Evolutionary conservation across 257 asterid genomes (phyloP).

Genomic region (Thymus mandschuricus): DNA sequence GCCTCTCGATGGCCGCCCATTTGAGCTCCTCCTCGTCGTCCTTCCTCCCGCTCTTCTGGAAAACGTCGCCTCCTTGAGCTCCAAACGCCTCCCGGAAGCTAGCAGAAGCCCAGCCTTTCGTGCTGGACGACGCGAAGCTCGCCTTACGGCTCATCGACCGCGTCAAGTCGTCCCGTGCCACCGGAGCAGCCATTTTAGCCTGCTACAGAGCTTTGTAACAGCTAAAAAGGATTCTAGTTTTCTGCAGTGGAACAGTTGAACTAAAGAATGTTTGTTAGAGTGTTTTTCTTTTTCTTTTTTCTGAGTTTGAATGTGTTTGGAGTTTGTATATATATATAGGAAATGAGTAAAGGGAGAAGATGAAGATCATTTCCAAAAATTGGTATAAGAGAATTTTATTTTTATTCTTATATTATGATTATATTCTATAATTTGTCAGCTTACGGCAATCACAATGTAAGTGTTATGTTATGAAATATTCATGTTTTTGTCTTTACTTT

Average conservation of each 20-base stretch:
- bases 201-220: slow-evolving; percentile 33
- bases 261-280: background rate
- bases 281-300: background rate
- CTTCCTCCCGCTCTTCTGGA: slow-evolving; percentile 59
- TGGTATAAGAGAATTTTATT: slow-evolving; percentile 34
- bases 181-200: slow-evolving; percentile 56
- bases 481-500: slow-evolving; percentile 36
- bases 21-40: slow-evolving; percentile 77
- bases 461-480: slow-evolving; percentile 16
- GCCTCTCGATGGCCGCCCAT: slow-evolving; percentile 91
- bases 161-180: slow-evolving; percentile 58
- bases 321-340: slow-evolving; percentile 33
- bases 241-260: background rate
- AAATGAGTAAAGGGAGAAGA: slow-evolving; percentile 24
- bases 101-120: slow-evolving; percentile 68
- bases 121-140: slow-evolving; percentile 63
- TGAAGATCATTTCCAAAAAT: slow-evolving; percentile 31
- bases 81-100: slow-evolving; percentile 64
- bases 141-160: slow-evolving; percentile 61
- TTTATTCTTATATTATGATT: background rate
- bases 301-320: slow-evolving; percentile 21
- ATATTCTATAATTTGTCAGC: slow-evolving; percentile 42
- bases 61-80: slow-evolving; percentile 66
- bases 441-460: slow-evolving; percentile 34
- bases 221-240: slow-evolving; percentile 5